Percentiles rank a stretch among this genome's conserved stretches.
Conservation (phyloP, 2,329 filamentous ascomycete genomes). For the Fusarium sacchari region DNA sequence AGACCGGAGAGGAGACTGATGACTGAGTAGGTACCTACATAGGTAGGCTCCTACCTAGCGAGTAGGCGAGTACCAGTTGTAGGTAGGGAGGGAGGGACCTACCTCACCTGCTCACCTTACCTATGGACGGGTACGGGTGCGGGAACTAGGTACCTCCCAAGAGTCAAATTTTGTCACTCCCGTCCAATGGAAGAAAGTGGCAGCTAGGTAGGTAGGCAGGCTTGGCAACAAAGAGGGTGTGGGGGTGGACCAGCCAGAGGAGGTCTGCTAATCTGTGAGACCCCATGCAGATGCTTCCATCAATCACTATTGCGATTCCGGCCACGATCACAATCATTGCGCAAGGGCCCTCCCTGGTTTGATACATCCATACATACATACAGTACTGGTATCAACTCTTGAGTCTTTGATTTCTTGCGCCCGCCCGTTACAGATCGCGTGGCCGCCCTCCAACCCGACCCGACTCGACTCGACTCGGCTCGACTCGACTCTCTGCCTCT, state of each 20-base stretch:
- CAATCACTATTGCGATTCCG: constrained; percentile 37
- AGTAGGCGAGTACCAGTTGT: too few species aligned
- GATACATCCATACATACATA: background rate
- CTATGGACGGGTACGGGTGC: constrained; percentile 20
- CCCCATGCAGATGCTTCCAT: constrained; percentile 24
- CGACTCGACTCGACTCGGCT: background rate
- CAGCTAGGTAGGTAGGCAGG: too few species aligned
- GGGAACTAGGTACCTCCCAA: constrained; percentile 16
- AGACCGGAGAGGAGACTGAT: constrained; percentile 19
- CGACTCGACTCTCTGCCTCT: background rate
- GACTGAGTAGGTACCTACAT: too few species aligned
- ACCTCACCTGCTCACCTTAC: too few species aligned
- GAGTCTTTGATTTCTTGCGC: constrained; percentile 32
- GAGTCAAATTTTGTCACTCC: constrained; percentile 23
- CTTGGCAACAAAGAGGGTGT: constrained; percentile 31
- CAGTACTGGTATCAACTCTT: constrained; percentile 3
- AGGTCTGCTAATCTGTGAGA: constrained; percentile 37
- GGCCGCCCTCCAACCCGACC: constrained; percentile 32
- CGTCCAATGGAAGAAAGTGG: constrained; percentile 15
- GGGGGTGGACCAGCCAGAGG: constrained; percentile 38
- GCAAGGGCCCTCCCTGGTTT: constrained; percentile 24
- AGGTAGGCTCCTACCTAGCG: too few species aligned
- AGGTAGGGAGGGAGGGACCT: too few species aligned
- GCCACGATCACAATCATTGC: constrained; percentile 35
- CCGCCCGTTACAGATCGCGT: constrained; percentile 32